phyloP scores from a whole-genome alignment of 352 stramenopile species.

The Peronosclerospora sorghi region DNA sequence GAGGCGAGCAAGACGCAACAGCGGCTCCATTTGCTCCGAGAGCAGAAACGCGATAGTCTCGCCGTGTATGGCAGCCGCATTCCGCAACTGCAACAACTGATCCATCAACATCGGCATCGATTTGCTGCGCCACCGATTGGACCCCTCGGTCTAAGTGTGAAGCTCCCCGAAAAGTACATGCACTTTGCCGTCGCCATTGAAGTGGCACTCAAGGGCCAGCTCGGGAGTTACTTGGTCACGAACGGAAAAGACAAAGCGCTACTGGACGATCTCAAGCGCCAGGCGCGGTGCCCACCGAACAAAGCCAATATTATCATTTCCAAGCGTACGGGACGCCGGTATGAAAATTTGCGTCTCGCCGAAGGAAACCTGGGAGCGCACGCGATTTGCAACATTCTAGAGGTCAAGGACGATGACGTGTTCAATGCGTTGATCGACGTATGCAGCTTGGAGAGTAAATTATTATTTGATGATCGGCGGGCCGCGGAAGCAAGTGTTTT shows the following conservation, averaged over 20 bases:
- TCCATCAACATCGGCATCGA: slow-evolving; percentile 51
- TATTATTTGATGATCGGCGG: slow-evolving; percentile 56
- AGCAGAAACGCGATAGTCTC: slow-evolving; percentile 49
- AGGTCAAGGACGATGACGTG: slow-evolving; percentile 62
- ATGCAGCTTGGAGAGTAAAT: slow-evolving; percentile 63
- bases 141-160: slow-evolving; percentile 59
- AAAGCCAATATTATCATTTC: slow-evolving; percentile 78
- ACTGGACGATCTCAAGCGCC: slow-evolving; percentile 63
- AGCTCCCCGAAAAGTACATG: slow-evolving; percentile 56
- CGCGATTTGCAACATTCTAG: slow-evolving; percentile 66
- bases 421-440: slow-evolving; percentile 78
- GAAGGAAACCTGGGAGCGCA: slow-evolving; percentile 40
- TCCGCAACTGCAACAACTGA: slow-evolving; percentile 60
- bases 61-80: slow-evolving; percentile 59
- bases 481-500: slow-evolving; percentile 43
- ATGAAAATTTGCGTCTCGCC: slow-evolving; percentile 43
- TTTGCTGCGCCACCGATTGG: slow-evolving; percentile 63
- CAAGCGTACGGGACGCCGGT: slow-evolving; percentile 37
- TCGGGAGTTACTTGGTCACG: slow-evolving; percentile 70
- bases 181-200: slow-evolving; percentile 64
- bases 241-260: slow-evolving; percentile 68
- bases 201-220: slow-evolving; percentile 53
- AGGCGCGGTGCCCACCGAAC: slow-evolving; percentile 48
- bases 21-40: slow-evolving; percentile 34
- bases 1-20: slow-evolving; percentile 35